These are phyloP conservation scores for Alternaria dauci DNA, from an alignment of 2,329 filamentous ascomycete species.

Conservation along the genomic window DNA sequence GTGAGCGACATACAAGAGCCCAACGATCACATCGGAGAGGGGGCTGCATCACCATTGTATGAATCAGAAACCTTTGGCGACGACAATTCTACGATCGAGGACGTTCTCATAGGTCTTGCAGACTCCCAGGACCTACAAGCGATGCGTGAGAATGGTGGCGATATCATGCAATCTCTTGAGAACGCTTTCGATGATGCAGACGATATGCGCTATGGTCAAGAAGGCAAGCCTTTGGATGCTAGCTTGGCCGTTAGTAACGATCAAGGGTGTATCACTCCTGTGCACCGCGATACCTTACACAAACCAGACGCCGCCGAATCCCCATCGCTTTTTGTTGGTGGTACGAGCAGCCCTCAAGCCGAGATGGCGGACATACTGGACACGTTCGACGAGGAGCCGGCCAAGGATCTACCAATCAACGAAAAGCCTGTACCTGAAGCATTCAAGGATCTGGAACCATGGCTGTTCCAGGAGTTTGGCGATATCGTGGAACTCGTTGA, in stretches of 20 bases:
- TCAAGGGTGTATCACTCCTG: not conserved
- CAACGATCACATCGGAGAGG: not conserved
- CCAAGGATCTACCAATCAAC: not conserved
- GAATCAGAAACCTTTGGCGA: conserved; percentile 39
- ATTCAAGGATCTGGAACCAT: conserved; percentile 49
- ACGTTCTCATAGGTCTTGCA: conserved; percentile 43
- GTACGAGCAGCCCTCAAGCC: not conserved
- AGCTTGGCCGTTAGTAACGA: not conserved
- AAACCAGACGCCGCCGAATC: not conserved
- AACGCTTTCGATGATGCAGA: conserved; percentile 7
- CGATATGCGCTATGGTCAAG: conserved; percentile 10
- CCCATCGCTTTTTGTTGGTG: not conserved
- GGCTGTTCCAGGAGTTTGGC: conserved; percentile 52
- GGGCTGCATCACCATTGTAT: not conserved
- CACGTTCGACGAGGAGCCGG: not conserved
- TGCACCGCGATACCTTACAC: too few relatives aligned
- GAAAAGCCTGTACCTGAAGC: conserved; percentile 26
- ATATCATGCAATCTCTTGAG: conserved; percentile 3
- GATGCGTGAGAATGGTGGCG: not conserved
- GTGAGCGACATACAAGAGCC: not conserved
- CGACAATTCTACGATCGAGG: conserved; percentile 41
- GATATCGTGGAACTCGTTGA: conserved; percentile 51
- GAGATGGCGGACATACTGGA: not conserved
- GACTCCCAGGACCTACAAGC: conserved; percentile 41
- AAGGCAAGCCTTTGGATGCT: conserved; percentile 8